Evolutionary conservation across 1,139 yeast species (phyloP).

Genomic region (Pichia sp.): DNA sequence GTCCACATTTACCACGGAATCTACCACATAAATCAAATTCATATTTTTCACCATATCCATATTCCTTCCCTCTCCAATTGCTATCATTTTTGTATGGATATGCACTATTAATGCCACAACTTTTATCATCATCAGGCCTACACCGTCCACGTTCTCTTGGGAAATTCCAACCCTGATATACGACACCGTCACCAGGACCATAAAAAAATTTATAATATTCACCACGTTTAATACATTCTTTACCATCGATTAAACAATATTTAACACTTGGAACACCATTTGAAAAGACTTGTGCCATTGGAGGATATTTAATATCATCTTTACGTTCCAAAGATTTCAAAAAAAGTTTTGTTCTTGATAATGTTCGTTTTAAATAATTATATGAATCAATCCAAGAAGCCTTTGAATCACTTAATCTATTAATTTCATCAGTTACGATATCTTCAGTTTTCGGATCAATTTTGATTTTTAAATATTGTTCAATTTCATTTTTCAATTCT

Average conservation of each 20-base stretch:
- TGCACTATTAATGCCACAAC: constrained; percentile 4
- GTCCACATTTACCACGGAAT: constrained; percentile 62
- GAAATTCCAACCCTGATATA: constrained; percentile 74
- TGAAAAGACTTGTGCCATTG: constrained; percentile 76
- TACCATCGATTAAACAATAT: constrained; percentile 59
- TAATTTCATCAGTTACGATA: constrained; percentile 14
- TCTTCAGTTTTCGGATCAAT: constrained; percentile 19
- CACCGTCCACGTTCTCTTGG: constrained; percentile 50
- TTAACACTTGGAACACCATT: constrained; percentile 78
- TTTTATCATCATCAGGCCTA: constrained; percentile 4
- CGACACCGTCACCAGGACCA: constrained; percentile 93
- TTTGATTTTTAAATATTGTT: constrained; percentile 13
- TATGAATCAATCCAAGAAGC: constrained; percentile 55
- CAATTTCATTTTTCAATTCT: constrained; percentile 17
- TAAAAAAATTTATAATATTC: constrained; percentile 70
- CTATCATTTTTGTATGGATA: constrained; percentile 3
- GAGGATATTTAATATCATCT: constrained; percentile 57
- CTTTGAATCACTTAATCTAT: constrained; percentile 19
- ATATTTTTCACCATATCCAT: constrained; percentile 29
- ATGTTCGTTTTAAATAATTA: constrained; percentile 55
- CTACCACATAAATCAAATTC: constrained; percentile 60
- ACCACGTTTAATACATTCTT: constrained; percentile 63
- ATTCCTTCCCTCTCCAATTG: constrained; percentile 14
- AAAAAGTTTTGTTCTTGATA: constrained; percentile 54
- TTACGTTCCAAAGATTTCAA: constrained; percentile 52